Base-by-base conservation (phyloP, 1,284 basidiomycete species). In the Cerioporus squamosus region DNA sequence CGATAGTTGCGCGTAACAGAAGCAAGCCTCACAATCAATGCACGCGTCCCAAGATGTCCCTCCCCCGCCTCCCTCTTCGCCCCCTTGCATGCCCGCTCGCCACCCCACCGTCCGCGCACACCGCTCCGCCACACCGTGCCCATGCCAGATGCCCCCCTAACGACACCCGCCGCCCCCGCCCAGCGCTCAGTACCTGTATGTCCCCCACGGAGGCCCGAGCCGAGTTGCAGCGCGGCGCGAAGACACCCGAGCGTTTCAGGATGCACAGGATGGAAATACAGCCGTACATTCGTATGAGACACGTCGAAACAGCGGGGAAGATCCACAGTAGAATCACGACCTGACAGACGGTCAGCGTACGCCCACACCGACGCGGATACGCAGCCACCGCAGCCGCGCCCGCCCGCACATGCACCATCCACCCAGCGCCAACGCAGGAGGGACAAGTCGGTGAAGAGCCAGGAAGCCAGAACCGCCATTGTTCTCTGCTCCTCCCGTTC, bases 291-390 rank as follows among this genome's bases (percentile, higher is more conserved):
- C 26, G 55, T 31, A 38, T 44, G 53, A 43, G 26, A 14, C 22
- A 26, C 17, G 20, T 36, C 12, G 18, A 36, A 50, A 39, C 33
- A 55, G 38, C 53, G 44, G 31, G 48, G 20, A 50, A 48, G 20
- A 24, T 53, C 47, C 43, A 42, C 45, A 44, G 44, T 47, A 59
- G 40, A 65, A 78, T 85, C 74, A 85, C 63, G 88, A 90, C 88
- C 88, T 90, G 84, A 82, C 82, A 82, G 79, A 77, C 75, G 80
- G 79, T 90, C 81, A 90, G 87, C 77, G 77, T 79, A 75, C 72
- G 72, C 70, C 75, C 79, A 59, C 26, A 29, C 26, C 26, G 26
- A 29, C 26, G 26, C 63, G 46, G 51, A 45, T 36, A 36, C 6
- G 6, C 60, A 31, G 26, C 14, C n/a, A 14, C n/a, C n/a, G n/a